Percentiles rank a stretch among this genome's conserved stretches.
Evolutionary conservation across 306 rosid species (phyloP).

Genomic region (Lathyrus sativus): DNA sequence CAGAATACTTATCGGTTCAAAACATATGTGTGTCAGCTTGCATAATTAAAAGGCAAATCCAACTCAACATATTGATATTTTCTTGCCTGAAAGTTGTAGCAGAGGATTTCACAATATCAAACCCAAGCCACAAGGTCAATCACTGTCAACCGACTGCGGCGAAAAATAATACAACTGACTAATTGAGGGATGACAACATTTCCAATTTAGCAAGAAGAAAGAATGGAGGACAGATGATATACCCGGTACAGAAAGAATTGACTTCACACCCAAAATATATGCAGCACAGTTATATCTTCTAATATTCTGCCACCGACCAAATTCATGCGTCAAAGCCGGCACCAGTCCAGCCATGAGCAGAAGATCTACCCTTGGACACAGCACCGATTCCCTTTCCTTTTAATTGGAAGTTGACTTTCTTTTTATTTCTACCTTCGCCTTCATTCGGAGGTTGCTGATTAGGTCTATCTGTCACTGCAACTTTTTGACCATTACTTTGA

Average conservation of each 20-base stretch:
- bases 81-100: constrained; percentile 30
- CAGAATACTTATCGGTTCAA: background rate
- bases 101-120: constrained; percentile 22
- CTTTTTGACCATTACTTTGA: constrained; percentile 51
- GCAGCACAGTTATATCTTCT: constrained; percentile 29
- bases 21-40: background rate
- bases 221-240: constrained; percentile 34
- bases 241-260: constrained; percentile 31
- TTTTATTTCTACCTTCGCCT: constrained; percentile 70
- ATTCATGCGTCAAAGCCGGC: constrained; percentile 67
- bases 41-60: constrained; percentile 18
- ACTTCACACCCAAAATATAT: constrained; percentile 33
- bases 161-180: constrained; percentile 24
- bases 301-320: constrained; percentile 62
- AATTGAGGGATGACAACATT: constrained; percentile 24
- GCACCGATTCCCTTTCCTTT: constrained; percentile 91
- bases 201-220: constrained; percentile 26
- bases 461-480: constrained; percentile 47
- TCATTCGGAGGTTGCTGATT: constrained; percentile 51
- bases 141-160: constrained; percentile 24
- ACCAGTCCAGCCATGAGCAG: constrained; percentile 85
- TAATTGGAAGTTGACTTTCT: constrained; percentile 68
- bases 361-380: constrained; percentile 71
- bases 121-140: constrained; percentile 35
- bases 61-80: constrained; percentile 15